Conservation (phyloP, 306 rosid genomes). For the Lathyrus tuberosus region DNA sequence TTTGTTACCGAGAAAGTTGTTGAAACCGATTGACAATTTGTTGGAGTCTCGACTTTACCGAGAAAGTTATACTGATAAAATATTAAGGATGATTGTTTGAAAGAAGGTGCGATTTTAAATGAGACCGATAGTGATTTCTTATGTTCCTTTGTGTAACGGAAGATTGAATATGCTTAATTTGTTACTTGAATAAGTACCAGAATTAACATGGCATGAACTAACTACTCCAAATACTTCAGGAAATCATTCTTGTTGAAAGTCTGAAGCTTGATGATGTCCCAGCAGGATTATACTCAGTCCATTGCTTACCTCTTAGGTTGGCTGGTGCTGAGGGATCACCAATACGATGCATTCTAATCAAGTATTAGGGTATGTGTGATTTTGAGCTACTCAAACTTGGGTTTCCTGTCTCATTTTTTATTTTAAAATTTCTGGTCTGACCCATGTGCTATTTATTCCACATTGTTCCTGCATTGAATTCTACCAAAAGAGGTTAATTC, state of each 20-base stretch:
- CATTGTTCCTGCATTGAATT: slow-evolving; percentile 1
- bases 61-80: slow-evolving; percentile 29
- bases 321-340: slow-evolving; percentile 93
- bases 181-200: slow-evolving; percentile 22
- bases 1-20: background rate
- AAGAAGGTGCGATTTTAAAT: slow-evolving; percentile 15
- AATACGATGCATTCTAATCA: slow-evolving; percentile 82
- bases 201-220: slow-evolving; percentile 29
- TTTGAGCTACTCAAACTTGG: slow-evolving; percentile 3
- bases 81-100: slow-evolving; percentile 13
- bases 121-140: slow-evolving; percentile 26
- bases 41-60: slow-evolving; percentile 2
- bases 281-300: slow-evolving; percentile 69
- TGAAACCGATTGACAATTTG: slow-evolving; percentile 10
- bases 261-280: slow-evolving; percentile 78
- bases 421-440: background rate
- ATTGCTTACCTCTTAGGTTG: slow-evolving; percentile 90
- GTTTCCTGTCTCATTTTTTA: background rate
- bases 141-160: slow-evolving; percentile 22
- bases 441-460: slow-evolving; percentile 37
- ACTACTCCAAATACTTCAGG: slow-evolving; percentile 52
- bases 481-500: background rate
- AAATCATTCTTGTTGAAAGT: slow-evolving; percentile 85
- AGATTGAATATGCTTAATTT: slow-evolving; percentile 5
- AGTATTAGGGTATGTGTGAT: slow-evolving; percentile 39